These are phyloP conservation scores for Lactarius vividus DNA, from an alignment of 768 basidiomycete genomes.

Conservation along the genomic window DNA sequence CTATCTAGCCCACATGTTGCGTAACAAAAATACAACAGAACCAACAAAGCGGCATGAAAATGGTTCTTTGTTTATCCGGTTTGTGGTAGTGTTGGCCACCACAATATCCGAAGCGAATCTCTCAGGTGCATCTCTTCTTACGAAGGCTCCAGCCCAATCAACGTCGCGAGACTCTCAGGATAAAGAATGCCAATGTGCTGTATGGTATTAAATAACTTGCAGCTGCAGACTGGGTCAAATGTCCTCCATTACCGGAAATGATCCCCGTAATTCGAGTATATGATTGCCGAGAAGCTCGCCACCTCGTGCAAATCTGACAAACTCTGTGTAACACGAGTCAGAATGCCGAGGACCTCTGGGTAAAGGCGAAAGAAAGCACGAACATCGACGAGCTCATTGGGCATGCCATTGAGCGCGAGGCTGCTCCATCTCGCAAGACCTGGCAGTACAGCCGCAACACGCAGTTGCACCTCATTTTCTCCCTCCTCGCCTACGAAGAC, in stretches of 20 bases:
- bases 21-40: too few species aligned
- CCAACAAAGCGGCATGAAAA: too few species aligned
- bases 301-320: constrained; percentile 63
- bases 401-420: constrained; percentile 60
- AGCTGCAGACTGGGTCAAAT: not conserved
- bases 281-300: constrained; percentile 64
- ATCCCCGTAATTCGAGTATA: constrained; percentile 68
- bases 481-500: constrained; percentile 48
- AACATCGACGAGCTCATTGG: constrained; percentile 84
- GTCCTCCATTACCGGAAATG: constrained; percentile 37
- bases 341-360: not conserved
- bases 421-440: constrained; percentile 77
- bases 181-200: not conserved
- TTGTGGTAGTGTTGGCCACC: not conserved
- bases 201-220: constrained; percentile 1
- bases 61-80: not conserved
- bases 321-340: constrained; percentile 41
- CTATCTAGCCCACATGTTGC: too few species aligned
- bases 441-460: constrained; percentile 79
- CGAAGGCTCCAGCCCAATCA: not conserved
- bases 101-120: not conserved
- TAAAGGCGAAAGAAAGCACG: constrained; percentile 34
- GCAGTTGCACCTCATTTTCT: constrained; percentile 47
- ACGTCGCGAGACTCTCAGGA: not conserved
- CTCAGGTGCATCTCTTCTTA: not conserved